phyloP scores from a whole-genome alignment of 2,329 filamentous ascomycete genomes.

The Ophiostoma triangulosporum region DNA sequence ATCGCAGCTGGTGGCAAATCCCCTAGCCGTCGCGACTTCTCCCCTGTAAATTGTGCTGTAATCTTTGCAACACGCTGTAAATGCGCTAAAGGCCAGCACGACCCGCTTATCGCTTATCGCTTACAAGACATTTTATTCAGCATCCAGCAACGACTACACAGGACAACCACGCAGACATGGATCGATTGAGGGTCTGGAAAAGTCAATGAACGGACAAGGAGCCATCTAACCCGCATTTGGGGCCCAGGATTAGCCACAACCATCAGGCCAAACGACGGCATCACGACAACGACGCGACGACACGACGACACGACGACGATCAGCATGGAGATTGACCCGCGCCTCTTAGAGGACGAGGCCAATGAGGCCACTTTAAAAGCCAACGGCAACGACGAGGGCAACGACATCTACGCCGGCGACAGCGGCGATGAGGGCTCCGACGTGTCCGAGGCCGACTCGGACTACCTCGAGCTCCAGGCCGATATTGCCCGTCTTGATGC shows the following conservation, averaged over 20 bases:
- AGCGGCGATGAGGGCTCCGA: conserved; percentile 14
- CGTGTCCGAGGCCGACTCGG: conserved; percentile 27
- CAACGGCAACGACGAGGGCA: conserved; percentile 5
- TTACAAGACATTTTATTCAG: background rate
- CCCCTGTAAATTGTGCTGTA: background rate
- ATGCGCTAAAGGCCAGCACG: background rate
- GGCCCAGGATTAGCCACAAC: background rate
- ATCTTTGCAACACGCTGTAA: background rate
- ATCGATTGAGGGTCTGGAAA: background rate
- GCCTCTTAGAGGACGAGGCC: background rate
- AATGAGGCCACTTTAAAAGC: background rate
- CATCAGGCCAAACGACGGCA: background rate
- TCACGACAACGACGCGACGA: background rate
- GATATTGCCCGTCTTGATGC: conserved; percentile 26
- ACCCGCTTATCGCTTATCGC: no score
- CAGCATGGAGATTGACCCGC: background rate
- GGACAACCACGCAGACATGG: background rate
- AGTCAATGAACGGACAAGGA: background rate
- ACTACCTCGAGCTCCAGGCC: conserved; percentile 26
- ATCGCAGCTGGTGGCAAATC: background rate
- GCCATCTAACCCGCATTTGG: background rate
- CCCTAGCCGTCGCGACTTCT: background rate
- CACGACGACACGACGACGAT: background rate
- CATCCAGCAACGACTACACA: background rate
- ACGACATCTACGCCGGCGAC: background rate